Percentiles rank a stretch among this genome's conserved stretches.
phyloP scores from a whole-genome alignment of 1,139 yeast genomes.

The Barnettozyma hawaiiensis region DNA sequence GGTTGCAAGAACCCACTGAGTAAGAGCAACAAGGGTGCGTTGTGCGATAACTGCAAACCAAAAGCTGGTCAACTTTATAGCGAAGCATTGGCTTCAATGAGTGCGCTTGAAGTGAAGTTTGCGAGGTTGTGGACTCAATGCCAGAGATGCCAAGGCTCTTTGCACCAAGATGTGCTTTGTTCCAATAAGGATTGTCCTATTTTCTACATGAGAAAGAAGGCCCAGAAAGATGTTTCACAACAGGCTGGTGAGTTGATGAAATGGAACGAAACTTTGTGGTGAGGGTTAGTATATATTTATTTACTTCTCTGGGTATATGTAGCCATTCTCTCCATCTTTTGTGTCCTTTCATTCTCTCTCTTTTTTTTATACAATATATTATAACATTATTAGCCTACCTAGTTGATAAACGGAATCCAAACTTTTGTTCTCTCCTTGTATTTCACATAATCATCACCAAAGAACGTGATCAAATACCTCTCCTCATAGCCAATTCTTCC shows the following conservation, averaged over 20 bases:
- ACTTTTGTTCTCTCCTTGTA: conserved; percentile 50
- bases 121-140: conserved; percentile 97
- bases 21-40: conserved; percentile 62
- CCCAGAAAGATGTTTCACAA: conserved; percentile 75
- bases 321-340: not conserved
- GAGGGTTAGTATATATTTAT: not conserved
- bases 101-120: conserved; percentile 74
- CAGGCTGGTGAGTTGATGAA: conserved; percentile 67
- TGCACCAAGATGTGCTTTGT: conserved; percentile 94
- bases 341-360: not conserved
- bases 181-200: conserved; percentile 96
- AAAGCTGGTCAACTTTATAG: conserved; percentile 77
- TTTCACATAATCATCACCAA: conserved; percentile 54
- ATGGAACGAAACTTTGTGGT: conserved; percentile 36
- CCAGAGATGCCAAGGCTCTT: conserved; percentile 93
- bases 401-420: conserved; percentile 58
- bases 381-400: not conserved
- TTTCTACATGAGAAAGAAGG: conserved; percentile 94
- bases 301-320: not conserved
- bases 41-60: conserved; percentile 74
- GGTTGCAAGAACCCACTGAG: conserved; percentile 80
- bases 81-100: conserved; percentile 71
- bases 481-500: conserved; percentile 71
- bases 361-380: no score
- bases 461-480: conserved; percentile 52